Evolutionary conservation across 2,329 filamentous ascomycete genomes (phyloP).

Genomic region (Paraconiothyrium brasiliense): DNA sequence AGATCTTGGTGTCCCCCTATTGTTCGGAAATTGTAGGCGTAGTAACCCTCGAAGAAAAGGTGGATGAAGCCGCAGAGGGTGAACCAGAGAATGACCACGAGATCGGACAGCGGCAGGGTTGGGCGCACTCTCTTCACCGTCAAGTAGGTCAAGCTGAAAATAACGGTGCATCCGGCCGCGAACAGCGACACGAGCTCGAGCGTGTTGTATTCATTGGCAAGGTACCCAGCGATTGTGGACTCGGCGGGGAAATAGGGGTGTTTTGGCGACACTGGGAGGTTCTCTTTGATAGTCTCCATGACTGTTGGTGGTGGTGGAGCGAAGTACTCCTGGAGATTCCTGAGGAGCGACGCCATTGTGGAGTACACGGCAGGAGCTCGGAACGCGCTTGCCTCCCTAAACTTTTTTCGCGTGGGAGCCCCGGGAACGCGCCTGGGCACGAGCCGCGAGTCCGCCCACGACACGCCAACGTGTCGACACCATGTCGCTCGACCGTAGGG

Average conservation of each 20-base stretch:
- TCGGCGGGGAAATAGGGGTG: constrained; percentile 79
- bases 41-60: constrained; percentile 87
- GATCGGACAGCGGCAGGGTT: constrained; percentile 63
- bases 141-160: constrained; percentile 67
- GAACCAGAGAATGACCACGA: constrained; percentile 76
- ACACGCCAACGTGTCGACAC: not conserved
- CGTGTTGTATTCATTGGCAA: constrained; percentile 71
- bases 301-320: constrained; percentile 10
- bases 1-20: constrained; percentile 75
- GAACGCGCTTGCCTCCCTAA: constrained; percentile 1
- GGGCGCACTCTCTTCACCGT: constrained; percentile 64
- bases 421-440: not conserved
- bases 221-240: constrained; percentile 69
- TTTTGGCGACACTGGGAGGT: constrained; percentile 22
- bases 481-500: not conserved
- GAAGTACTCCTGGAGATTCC: constrained; percentile 1
- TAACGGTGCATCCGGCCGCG: constrained; percentile 61
- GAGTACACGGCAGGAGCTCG: constrained; percentile 5
- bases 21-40: constrained; percentile 72
- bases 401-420: not conserved
- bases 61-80: constrained; percentile 78
- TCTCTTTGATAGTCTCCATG: constrained; percentile 17
- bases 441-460: not conserved
- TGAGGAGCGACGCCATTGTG: constrained; percentile 5
- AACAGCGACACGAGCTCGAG: constrained; percentile 69